Base-by-base conservation (phyloP, 192 early-diverging fungal species). In the Rhizoclosmatium sp. region DNA sequence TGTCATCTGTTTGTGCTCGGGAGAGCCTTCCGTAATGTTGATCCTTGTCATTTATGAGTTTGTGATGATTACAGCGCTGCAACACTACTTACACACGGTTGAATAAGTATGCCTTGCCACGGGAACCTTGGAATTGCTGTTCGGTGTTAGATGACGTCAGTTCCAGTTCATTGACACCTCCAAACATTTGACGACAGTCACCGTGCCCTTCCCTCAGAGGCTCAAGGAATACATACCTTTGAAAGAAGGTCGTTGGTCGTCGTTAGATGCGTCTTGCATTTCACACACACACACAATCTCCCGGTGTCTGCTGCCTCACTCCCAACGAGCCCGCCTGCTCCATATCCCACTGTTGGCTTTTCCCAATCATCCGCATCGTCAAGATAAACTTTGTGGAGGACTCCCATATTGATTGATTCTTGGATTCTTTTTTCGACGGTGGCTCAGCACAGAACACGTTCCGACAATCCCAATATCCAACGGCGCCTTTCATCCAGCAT, bases 1-100 rank as follows among this genome's bases (percentile, higher is more conserved):
- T 64, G 88, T 90, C 93, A 94, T 95, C 19, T 49, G 69, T 16
- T 92, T 75, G 46, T 89, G 84, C 59, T 88, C 85, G 4, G 85
- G 82, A n/a, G 81, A 65, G 23, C 92, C 92, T 21, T 44, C 39
- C 5, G 10, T 16, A 41, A 68, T 41, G 23, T 68, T 68, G 66
- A 68, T 68, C 5, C 66, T 68, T 19, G 7, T 41, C 60, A 62
- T 7, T 62, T 40, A 62, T 19, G 23, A 23, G 9, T 21, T 19
- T 19, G 60, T 62, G 40, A 68, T 46, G 10, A 40, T 48, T 46
- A 31, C 12, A 58, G 21, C 56, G 21, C 12, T 16, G 14, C n/a
- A 58, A 58, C n/a, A 14, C 0, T 58, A 58, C 12, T 58, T 31
- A 68, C 66, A 14, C 19, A 42, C 66, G 14, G 23, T 68, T 68